Conservation (phyloP, 2,329 filamentous ascomycete genomes). For the Phoma sp. region DNA sequence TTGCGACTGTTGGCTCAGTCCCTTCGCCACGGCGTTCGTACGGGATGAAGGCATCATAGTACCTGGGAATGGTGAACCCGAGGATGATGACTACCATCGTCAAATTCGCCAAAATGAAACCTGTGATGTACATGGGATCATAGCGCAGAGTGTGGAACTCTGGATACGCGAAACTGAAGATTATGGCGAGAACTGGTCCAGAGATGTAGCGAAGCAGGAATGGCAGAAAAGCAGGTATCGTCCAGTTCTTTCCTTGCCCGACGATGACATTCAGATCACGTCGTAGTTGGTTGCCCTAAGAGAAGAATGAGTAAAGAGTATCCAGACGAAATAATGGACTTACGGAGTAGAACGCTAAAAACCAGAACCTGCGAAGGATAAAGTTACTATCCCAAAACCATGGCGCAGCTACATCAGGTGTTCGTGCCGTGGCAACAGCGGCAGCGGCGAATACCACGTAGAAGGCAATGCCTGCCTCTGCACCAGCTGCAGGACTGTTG, state of each 20-base stretch:
- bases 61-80: constrained; percentile 62
- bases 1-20: constrained; percentile 40
- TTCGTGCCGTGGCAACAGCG: constrained; percentile 53
- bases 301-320: background rate
- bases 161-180: constrained; percentile 46
- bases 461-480: constrained; percentile 62
- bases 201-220: constrained; percentile 50
- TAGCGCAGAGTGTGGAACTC: constrained; percentile 42
- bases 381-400: constrained; percentile 53
- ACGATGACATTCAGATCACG: constrained; percentile 64
- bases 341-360: constrained; percentile 65
- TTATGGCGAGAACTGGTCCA: constrained; percentile 44
- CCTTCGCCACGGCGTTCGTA: constrained; percentile 57
- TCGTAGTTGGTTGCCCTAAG: constrained; percentile 63
- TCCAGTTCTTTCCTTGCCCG: constrained; percentile 64
- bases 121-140: constrained; percentile 47
- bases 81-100: constrained; percentile 55
- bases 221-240: constrained; percentile 61
- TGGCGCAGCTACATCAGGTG: constrained; percentile 53
- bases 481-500: constrained; percentile 53
- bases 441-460: constrained; percentile 54
- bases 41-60: constrained; percentile 63
- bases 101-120: constrained; percentile 44
- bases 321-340: constrained; percentile 21
- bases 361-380: constrained; percentile 58